These are phyloP conservation scores for Sphagnum contortum DNA, from an alignment of 225 moss, liverwort and hornwort genomes.

Conservation along the genomic window DNA sequence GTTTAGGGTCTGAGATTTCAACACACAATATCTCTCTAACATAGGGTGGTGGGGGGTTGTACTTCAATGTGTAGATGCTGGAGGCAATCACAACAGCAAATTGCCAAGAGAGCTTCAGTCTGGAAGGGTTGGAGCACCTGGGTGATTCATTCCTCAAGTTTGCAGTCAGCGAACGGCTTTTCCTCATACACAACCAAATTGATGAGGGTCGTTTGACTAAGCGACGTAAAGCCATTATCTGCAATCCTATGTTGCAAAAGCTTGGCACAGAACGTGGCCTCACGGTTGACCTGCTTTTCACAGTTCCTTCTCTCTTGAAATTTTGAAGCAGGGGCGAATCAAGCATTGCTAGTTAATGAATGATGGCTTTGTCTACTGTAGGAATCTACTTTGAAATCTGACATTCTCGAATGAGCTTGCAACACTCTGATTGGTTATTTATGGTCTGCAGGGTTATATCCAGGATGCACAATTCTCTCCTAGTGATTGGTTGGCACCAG, in stretches of 20 bases:
- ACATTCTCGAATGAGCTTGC: too few species aligned
- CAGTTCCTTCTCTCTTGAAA: too few species aligned
- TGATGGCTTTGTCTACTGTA: too few species aligned
- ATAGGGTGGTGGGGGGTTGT: too few species aligned
- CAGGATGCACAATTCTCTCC: constrained; percentile 62
- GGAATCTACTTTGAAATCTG: too few species aligned
- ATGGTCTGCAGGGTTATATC: constrained; percentile 48
- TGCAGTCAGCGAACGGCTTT: constrained; percentile 83
- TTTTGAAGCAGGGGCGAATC: too few species aligned
- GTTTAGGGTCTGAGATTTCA: too few species aligned
- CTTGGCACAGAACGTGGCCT: constrained; percentile 47
- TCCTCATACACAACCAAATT: constrained; percentile 50
- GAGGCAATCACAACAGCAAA: constrained; percentile 80
- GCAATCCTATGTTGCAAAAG: constrained; percentile 61
- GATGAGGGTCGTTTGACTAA: constrained; percentile 71
- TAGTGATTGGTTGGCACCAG: constrained; percentile 70
- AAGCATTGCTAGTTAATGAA: too few species aligned
- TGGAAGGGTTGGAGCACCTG: constrained; percentile 75
- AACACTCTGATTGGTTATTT: background rate
- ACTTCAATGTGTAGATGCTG: constrained; percentile 34
- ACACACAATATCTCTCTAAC: too few species aligned
- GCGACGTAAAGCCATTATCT: constrained; percentile 44
- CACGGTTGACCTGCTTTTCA: constrained; percentile 17
- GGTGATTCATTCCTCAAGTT: constrained; percentile 92
- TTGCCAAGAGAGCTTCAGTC: constrained; percentile 54